These are phyloP conservation scores for Boletus pseudopeckii DNA, from an alignment of 768 basidiomycete genomes.

Conservation along the genomic window DNA sequence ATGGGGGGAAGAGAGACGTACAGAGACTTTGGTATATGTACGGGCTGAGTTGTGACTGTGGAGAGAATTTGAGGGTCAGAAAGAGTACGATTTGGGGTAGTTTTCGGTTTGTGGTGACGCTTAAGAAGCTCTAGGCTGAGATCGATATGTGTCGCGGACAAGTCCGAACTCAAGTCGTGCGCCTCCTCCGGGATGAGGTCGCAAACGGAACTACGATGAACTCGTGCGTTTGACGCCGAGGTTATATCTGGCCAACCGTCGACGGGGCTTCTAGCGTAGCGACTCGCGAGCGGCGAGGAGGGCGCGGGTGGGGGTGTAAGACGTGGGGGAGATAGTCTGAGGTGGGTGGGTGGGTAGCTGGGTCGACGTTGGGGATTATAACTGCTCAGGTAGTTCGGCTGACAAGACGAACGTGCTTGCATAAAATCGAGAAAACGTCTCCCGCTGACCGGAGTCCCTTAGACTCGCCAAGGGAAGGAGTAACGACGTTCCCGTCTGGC, in stretches of 20 bases:
- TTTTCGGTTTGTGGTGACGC: constrained; percentile 61
- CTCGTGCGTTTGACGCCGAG: constrained; percentile 5
- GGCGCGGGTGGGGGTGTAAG: constrained; percentile 8
- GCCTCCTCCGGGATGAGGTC: constrained; percentile 33
- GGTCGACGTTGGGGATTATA: constrained; percentile 19
- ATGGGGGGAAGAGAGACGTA: constrained; percentile 15
- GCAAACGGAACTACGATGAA: constrained; percentile 22
- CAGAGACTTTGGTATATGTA: constrained; percentile 51
- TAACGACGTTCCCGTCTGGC: constrained; percentile 5
- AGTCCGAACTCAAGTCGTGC: constrained; percentile 28
- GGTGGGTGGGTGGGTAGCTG: constrained; percentile 13
- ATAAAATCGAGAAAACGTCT: constrained; percentile 21
- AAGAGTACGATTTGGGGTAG: constrained; percentile 41
- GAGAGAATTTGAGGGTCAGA: constrained; percentile 57
- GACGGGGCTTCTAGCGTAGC: constrained; percentile 3
- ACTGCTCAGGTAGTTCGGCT: constrained; percentile 15
- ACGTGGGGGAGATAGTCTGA: constrained; percentile 4
- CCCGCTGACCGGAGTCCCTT: constrained; percentile 10
- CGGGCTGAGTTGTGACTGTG: constrained; percentile 58
- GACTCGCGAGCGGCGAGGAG: constrained; percentile 23
- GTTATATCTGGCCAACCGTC: constrained; percentile 4
- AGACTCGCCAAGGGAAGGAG: constrained; percentile 8
- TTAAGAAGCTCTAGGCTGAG: constrained; percentile 43
- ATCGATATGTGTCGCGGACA: constrained; percentile 35
- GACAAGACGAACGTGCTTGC: constrained; percentile 35